Base-by-base conservation (phyloP, 2,329 filamentous ascomycete species). In the Domatiomyces globalis region DNA sequence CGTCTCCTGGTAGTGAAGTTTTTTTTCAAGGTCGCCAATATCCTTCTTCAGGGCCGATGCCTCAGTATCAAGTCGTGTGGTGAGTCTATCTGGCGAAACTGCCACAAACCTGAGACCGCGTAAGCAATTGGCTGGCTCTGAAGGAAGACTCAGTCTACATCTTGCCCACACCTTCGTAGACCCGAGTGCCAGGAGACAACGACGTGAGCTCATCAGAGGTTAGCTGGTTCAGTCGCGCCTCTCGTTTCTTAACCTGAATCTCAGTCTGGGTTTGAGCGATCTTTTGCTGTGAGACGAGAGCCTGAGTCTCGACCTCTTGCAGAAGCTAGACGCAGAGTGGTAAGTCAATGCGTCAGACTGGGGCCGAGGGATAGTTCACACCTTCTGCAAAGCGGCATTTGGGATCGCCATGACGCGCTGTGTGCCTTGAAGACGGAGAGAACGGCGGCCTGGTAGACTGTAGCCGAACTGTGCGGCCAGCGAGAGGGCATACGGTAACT, bases 141-240 rank as follows among this genome's bases (percentile, higher is more conserved):
- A 48, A 25, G 33, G 29, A 18, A n/a, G 19, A 33, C 10, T 27
- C 29, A 20, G 18, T 49, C 82, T 63, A 95, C 92, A 98, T 96
- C 72, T 96, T 98, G 49, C 92, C 92, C 9, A 96, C 84, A 5
- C 90, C 90, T 70, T 96, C 90, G 63, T 96, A 98, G 25, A 95
- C 80, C 29, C 83, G 83, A 0, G 87, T 92, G 46, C 83, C 78
- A 17, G 77, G 66, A 3, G 88, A 84, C 54, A 98, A 70, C 5
- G 79, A 76, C n/a, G 80, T 78, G 48, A 96, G 75, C 69, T 98
- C 92, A 57, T 78, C 86, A 36, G 84, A 78, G 1, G 90, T 96
- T 58, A 98, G 73, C 67, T 94, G 85, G 43, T 94, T 76, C 70
- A 95, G 81, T 45, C 92, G 87, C 64, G 85, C 82, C 66, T 96